These are phyloP conservation scores for Beverwykella pulmonaria DNA, from an alignment of 495 filamentous ascomycete genomes.

Conservation along the genomic window DNA sequence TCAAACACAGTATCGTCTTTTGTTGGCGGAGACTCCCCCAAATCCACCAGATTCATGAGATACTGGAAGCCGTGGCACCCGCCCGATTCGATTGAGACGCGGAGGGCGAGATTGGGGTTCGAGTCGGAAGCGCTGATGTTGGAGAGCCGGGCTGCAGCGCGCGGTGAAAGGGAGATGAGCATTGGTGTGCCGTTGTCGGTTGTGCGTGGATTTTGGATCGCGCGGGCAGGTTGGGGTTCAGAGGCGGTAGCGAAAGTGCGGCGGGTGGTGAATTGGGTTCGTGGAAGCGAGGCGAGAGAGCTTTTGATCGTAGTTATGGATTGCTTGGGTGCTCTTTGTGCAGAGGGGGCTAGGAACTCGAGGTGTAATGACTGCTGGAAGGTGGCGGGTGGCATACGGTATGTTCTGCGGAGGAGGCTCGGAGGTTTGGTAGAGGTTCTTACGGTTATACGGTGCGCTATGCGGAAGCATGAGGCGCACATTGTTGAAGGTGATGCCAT, in stretches of 20 bases:
- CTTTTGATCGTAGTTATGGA: background rate
- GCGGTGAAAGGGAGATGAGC: conserved; percentile 74
- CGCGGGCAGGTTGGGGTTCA: conserved; percentile 27
- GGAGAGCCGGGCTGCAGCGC: conserved; percentile 77
- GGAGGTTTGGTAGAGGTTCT: background rate
- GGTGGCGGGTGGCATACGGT: conserved; percentile 10
- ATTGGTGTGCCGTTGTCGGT: conserved; percentile 83
- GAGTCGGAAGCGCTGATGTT: conserved; percentile 69
- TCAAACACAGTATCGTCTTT: conserved; percentile 78
- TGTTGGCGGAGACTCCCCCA: conserved; percentile 54
- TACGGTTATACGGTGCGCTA: background rate
- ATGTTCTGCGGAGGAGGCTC: conserved; percentile 15
- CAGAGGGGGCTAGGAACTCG: conserved; percentile 43
- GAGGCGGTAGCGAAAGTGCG: conserved; percentile 62
- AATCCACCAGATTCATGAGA: conserved; percentile 78
- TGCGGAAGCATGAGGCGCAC: conserved; percentile 29
- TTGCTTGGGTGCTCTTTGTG: background rate
- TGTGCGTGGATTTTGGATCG: conserved; percentile 63
- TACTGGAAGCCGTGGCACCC: conserved; percentile 99
- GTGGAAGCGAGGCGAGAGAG: background rate
- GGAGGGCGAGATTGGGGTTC: conserved; percentile 81
- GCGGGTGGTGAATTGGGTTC: background rate
- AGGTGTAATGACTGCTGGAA: conserved; percentile 35
- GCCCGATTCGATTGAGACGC: conserved; percentile 86
- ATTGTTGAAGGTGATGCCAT: conserved; percentile 30